Evolutionary conservation across 257 asterid genomes (phyloP).

Genomic region (Asclepias syriaca): DNA sequence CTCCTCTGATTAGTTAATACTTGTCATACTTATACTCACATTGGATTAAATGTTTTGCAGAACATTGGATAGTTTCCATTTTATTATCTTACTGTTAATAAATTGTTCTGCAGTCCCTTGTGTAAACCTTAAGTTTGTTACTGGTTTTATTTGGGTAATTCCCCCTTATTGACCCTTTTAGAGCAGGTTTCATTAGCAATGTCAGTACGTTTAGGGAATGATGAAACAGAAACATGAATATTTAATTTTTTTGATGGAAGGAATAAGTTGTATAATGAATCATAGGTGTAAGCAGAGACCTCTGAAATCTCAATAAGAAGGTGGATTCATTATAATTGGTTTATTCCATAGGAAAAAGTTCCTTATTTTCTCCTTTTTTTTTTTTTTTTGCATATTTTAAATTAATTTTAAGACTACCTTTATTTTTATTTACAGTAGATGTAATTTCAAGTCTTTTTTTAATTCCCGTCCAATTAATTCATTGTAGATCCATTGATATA

Average conservation of each 20-base stretch:
- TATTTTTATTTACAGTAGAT: background rate
- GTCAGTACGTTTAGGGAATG: background rate
- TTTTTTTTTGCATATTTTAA: background rate
- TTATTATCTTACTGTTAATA: background rate
- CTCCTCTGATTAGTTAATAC: background rate
- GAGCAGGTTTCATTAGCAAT: background rate
- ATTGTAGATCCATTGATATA: background rate
- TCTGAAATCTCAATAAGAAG: background rate
- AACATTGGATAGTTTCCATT: background rate
- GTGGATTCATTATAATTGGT: background rate
- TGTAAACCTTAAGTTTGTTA: background rate
- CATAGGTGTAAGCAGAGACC: background rate
- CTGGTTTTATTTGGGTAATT: background rate
- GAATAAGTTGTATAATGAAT: background rate
- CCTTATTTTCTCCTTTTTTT: too few species aligned
- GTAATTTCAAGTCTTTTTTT: background rate
- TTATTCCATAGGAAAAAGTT: background rate
- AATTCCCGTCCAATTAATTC: background rate
- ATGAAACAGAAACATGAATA: background rate
- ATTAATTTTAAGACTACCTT: background rate
- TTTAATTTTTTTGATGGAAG: background rate
- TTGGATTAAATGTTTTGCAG: background rate
- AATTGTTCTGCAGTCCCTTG: background rate
- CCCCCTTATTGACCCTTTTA: background rate
- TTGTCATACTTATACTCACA: background rate